Base-by-base conservation (phyloP, 2,329 filamentous ascomycete genomes). In the Lachnellula subtilissima region DNA sequence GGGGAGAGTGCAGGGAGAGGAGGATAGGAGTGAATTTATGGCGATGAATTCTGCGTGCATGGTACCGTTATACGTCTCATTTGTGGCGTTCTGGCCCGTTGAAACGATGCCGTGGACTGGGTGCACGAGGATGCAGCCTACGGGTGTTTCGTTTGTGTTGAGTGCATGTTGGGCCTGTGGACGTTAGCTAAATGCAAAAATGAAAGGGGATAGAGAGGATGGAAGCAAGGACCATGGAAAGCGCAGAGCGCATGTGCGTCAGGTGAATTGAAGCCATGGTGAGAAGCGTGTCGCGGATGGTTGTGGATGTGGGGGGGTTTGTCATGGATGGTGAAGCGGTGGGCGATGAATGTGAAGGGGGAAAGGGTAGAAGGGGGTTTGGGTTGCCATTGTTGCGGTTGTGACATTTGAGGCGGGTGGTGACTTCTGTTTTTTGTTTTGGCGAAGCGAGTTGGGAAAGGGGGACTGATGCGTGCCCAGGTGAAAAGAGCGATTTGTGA, bases 11-110 rank as follows among this genome's bases (percentile, higher is more conserved):
- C 8, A 35, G 22, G 79, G 79, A 37, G 82, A 70, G 12, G 84
- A 71, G 19, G 54, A 75, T 47, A 89, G 76, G 62, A 88, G 83
- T 60, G 83, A 75, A 55, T 82, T 78, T 52, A 99, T 80, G 48
- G 92, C 94, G 74, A 97, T 86, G 69, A 97, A 95, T 71, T 99
- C 94, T 46, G 94, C 94, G 72, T 99, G 94, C 25, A 92, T 85
- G 48, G 94, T 97, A 46, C 94, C 94, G 76, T 96, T 85, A 48
- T 93, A 84, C 25, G 89, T 94, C 64, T 89, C 81, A 67, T 97
- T 99, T 52, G 94, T 99, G 61, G 95, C 94, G 67, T 99, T 99
- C 89, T 97, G 97, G 60, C 94, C 94, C 61, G 82, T 83, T 43
- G 90, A 92, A 62, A 99, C 91, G 61, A 97, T 79, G 62, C 85